Conservation (phyloP, 495 filamentous ascomycete species). For the Penicillium herquei region DNA sequence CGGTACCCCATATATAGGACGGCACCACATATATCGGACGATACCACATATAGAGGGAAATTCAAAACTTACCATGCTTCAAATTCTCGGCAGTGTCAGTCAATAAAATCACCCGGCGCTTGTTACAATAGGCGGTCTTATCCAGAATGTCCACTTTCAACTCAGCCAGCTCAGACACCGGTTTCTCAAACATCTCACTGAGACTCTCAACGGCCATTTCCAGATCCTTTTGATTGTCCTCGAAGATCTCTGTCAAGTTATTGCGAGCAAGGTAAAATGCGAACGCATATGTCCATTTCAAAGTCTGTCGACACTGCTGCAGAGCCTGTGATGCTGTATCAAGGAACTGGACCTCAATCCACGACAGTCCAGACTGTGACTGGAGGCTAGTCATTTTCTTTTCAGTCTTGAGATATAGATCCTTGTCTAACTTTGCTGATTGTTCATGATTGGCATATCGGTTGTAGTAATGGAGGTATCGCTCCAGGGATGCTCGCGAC, state of each 20-base stretch:
- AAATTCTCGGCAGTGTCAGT: conserved; percentile 90
- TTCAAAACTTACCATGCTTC: conserved; percentile 66
- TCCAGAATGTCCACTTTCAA: conserved; percentile 98
- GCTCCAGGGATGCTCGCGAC: conserved; percentile 83
- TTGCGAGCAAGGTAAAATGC: conserved; percentile 94
- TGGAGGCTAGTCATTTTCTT: conserved; percentile 98
- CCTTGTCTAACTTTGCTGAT: conserved; percentile 93
- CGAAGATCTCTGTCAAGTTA: conserved; percentile 95
- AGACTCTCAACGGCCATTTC: conserved; percentile 95
- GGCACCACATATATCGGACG: too few species aligned
- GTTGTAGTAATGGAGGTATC: conserved; percentile 98
- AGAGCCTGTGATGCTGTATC: conserved; percentile 89
- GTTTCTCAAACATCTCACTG: conserved; percentile 97
- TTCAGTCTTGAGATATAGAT: conserved; percentile 92
- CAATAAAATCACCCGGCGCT: conserved; percentile 82
- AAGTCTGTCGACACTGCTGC: conserved; percentile 91
- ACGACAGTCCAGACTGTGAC: conserved; percentile 89
- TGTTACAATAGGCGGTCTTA: conserved; percentile 94
- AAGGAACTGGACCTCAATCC: conserved; percentile 98
- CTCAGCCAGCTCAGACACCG: conserved; percentile 73
- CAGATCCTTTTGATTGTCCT: conserved; percentile 97
- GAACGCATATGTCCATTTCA: conserved; percentile 99
- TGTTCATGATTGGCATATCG: conserved; percentile 98
- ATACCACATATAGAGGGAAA: neutral
- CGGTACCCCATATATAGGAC: too few species aligned